These are phyloP conservation scores for Yamadazyma buinensis DNA, from an alignment of 1,139 yeast genomes.

Conservation along the genomic window DNA sequence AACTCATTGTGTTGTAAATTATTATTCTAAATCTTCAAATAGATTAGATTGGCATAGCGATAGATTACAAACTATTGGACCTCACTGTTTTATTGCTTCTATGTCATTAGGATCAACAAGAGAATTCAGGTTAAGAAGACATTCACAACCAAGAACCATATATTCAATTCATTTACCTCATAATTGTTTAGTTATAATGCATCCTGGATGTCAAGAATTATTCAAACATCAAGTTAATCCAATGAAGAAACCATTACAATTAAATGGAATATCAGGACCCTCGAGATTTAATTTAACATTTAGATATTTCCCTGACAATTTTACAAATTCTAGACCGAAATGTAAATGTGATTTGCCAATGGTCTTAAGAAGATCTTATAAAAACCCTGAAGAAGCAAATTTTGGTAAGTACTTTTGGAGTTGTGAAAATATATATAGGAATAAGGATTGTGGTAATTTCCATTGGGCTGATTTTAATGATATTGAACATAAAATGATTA, in stretches of 20 bases:
- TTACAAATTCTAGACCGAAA: conserved; percentile 36
- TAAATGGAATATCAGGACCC: conserved; percentile 47
- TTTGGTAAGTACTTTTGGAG: conserved; percentile 55
- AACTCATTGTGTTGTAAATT: conserved; percentile 53
- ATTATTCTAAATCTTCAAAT: conserved; percentile 44
- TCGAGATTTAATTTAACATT: conserved; percentile 61
- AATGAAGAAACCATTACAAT: conserved; percentile 25
- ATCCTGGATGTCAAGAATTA: conserved; percentile 73
- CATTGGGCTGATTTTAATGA: conserved; percentile 45
- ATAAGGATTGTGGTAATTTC: conserved; percentile 43
- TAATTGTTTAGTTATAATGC: conserved; percentile 65
- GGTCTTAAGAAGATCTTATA: conserved; percentile 47
- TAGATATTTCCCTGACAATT: conserved; percentile 44
- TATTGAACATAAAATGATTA: conserved; percentile 20
- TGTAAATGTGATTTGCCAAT: conserved; percentile 49
- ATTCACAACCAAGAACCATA: conserved; percentile 25
- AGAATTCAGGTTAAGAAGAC: conserved; percentile 53
- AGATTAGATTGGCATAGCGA: conserved; percentile 74
- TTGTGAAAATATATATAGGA: conserved; percentile 39
- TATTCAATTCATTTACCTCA: conserved; percentile 59
- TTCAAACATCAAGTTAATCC: conserved; percentile 51
- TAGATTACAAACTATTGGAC: conserved; percentile 65
- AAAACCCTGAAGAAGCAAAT: conserved; percentile 24
- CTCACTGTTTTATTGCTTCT: conserved; percentile 63
- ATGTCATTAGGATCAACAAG: conserved; percentile 65